Conservation (phyloP, 2,329 filamentous ascomycete species). For the Pseudogymnoascus sp. region DNA sequence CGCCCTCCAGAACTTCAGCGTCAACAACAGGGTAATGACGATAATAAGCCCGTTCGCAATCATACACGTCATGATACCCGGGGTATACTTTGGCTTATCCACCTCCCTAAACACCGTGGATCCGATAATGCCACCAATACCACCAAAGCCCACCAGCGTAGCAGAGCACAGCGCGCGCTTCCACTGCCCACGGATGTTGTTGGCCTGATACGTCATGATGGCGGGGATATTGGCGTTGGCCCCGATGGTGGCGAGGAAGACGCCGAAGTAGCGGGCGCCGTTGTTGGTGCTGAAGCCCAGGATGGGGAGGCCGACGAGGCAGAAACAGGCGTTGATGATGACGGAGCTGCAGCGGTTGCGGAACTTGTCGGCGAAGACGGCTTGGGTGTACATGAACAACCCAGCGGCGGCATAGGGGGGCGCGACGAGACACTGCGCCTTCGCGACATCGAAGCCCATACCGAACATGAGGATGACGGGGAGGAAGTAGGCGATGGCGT, state of each 20-base stretch:
- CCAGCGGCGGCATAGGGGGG: constrained; percentile 39
- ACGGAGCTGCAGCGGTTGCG: constrained; percentile 41
- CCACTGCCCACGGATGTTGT: constrained; percentile 84
- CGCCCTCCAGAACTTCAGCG: constrained; percentile 19
- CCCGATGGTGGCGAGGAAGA: constrained; percentile 39
- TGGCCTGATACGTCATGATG: constrained; percentile 71
- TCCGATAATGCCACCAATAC: constrained; percentile 69
- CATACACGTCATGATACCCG: constrained; percentile 13
- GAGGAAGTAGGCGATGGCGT: constrained; percentile 68
- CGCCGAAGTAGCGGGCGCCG: constrained; percentile 45
- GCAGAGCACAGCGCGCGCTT: constrained; percentile 74
- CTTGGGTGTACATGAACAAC: constrained; percentile 34
- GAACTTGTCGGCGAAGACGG: constrained; percentile 43
- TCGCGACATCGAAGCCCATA: constrained; percentile 42
- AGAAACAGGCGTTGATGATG: constrained; percentile 38
- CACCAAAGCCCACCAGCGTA: constrained; percentile 66
- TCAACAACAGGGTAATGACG: constrained; percentile 16
- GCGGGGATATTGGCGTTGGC: constrained; percentile 67
- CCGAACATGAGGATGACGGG: constrained; percentile 57
- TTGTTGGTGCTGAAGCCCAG: constrained; percentile 40
- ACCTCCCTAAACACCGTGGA: constrained; percentile 59
- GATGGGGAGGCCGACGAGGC: constrained; percentile 28
- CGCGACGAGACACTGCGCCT: constrained; percentile 43
- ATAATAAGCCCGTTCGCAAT: constrained; percentile 16
- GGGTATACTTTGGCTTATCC: constrained; percentile 43